Evolutionary conservation across 2,329 filamentous ascomycete genomes (phyloP), one percentile per base, ranked within the genome.

Genomic region (Cladophialophora bantiana): DNA sequence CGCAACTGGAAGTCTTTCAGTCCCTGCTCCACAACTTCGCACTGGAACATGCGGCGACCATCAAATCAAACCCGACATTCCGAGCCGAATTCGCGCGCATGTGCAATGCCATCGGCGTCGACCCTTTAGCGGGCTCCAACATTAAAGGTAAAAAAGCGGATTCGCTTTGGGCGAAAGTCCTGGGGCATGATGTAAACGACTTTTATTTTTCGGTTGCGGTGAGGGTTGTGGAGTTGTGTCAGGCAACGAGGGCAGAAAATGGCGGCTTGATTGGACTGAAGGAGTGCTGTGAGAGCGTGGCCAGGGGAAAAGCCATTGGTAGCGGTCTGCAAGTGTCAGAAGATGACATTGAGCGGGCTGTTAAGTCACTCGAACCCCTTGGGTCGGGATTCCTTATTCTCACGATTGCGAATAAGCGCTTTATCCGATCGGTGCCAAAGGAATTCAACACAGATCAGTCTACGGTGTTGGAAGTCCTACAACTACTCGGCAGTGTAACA

Each of bases 121-220:
- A 99, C 78, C 96, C 95, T 1, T 84, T 99, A 18, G 93, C 93
- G n/a, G 88, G 86, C 65, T 85, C 82, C 73, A 88, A 84, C 74
- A 79, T 81, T 67, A 78, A 82, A 72, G 82, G 83, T 60, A 82
- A 82, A 68, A 83, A 82, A 5, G 83, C 80, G 1, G 87, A 87
- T 18, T 95, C 90, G 66, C 89, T 97, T 66, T 98, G 95, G 94
- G 91, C 93, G 7, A 94, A 97, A 82, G 87, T 98, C 69, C 85
- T 98, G 20, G 95, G 95, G 35, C 88, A 91, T 67, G 93, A 89
- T 74, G 94, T 99, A 73, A 96, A 97, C 77, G 95, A 99, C 78
- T 99, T 99, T 77, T 99, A 98, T 81, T 98, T 98, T 78, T 94
- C 96, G 82, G 88, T 99, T 54, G 95, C 93, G 1, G 94, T 98